Percentiles rank a stretch among this genome's conserved stretches.
Conservation (phyloP, 2,329 filamentous ascomycete species). For the Alternaria sp. region DNA sequence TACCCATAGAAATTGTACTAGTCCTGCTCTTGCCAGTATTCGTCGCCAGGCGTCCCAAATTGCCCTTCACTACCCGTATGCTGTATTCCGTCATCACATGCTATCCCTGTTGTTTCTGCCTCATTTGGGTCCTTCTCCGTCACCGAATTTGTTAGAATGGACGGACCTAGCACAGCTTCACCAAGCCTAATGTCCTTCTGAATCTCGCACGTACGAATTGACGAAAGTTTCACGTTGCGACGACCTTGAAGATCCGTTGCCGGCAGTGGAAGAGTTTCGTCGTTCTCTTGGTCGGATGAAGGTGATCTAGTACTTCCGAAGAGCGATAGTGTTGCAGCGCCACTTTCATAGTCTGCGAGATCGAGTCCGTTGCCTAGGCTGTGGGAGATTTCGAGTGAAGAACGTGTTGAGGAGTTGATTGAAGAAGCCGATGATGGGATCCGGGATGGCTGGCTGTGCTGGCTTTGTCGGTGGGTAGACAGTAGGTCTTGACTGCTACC, state of each 20-base stretch:
- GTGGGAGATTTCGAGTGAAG: not conserved
- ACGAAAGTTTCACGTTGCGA: not conserved
- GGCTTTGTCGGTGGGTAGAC: not conserved
- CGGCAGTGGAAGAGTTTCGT: not conserved
- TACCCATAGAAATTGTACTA: not conserved
- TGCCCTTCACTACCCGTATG: too few relatives aligned
- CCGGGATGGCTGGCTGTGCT: not conserved
- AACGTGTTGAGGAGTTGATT: not conserved
- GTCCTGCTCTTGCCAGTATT: not conserved
- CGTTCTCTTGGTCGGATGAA: not conserved
- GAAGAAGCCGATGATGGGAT: not conserved
- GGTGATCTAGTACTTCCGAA: not conserved
- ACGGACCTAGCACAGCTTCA: not conserved
- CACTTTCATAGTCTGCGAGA: not conserved
- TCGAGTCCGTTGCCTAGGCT: not conserved
- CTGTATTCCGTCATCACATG: not conserved
- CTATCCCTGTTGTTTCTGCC: not conserved
- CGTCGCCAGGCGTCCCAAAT: too few relatives aligned
- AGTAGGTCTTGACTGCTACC: not conserved
- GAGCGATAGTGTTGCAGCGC: not conserved
- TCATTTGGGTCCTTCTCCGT: not conserved
- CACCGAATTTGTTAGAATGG: accelerated
- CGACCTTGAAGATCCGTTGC: not conserved
- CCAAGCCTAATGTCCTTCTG: not conserved
- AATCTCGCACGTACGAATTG: not conserved